These are phyloP conservation scores for Henckelia pumila DNA, from an alignment of 257 asterid genomes.

Conservation along the genomic window DNA sequence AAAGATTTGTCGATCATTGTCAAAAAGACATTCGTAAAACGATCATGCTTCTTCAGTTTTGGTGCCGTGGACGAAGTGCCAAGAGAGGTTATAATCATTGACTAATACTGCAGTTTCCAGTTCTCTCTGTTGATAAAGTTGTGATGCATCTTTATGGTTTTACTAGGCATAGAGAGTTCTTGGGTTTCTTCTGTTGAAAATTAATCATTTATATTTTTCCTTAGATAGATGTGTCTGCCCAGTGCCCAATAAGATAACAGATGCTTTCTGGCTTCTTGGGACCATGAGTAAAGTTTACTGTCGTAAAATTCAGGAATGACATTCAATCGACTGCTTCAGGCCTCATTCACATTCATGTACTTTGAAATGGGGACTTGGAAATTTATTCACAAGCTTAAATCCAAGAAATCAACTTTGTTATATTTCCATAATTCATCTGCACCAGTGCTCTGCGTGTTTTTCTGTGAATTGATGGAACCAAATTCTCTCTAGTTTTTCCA, in stretches of 20 bases:
- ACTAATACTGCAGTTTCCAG: neutral
- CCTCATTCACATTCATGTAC: neutral
- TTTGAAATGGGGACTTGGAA: neutral
- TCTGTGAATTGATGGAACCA: neutral
- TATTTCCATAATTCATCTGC: neutral
- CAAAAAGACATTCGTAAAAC: slow-evolving; percentile 89
- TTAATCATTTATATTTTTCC: neutral
- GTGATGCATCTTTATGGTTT: neutral
- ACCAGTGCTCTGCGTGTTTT: neutral
- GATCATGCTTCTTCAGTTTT: slow-evolving; percentile 80
- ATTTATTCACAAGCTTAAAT: neutral
- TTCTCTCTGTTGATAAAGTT: neutral
- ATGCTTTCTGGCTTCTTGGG: neutral
- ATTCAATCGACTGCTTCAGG: neutral
- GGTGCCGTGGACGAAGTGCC: slow-evolving; percentile 74
- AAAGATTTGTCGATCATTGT: slow-evolving; percentile 62
- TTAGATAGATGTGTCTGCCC: neutral
- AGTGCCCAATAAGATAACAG: neutral
- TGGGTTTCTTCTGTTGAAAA: neutral
- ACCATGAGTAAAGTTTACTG: neutral
- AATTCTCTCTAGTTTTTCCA: neutral
- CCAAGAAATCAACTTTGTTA: neutral
- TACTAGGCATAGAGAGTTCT: neutral
- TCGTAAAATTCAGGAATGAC: neutral
- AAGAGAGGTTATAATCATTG: slow-evolving; percentile 42